Evolutionary conservation across 2,329 filamentous ascomycete genomes (phyloP).

Genomic region (Colletotrichum sp.): DNA sequence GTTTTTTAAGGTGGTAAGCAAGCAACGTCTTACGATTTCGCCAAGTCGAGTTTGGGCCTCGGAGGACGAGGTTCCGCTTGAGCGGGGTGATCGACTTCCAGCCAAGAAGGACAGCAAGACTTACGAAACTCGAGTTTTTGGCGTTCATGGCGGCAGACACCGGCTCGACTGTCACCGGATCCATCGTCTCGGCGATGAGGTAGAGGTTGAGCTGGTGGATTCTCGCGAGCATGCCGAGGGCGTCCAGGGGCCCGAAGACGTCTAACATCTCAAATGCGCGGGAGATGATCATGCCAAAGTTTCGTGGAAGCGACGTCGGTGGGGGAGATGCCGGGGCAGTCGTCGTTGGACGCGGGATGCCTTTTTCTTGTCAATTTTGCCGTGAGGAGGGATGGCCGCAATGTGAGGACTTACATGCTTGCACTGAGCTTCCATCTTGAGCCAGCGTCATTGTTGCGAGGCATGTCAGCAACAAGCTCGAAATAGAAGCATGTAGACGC

Average conservation of each 20-base stretch:
- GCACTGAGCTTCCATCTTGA: background rate
- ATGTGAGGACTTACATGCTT: background rate
- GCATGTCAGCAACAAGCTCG: background rate
- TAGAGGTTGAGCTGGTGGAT: conserved; percentile 9
- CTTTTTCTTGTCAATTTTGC: background rate
- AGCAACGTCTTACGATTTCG: background rate
- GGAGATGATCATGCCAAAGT: conserved; percentile 49
- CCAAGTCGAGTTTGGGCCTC: background rate
- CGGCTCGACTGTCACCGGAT: conserved; percentile 4
- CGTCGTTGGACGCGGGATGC: background rate
- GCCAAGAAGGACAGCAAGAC: background rate
- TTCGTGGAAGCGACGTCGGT: conserved; percentile 8
- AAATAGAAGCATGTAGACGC: background rate
- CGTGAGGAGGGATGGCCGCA: background rate
- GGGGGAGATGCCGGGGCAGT: background rate
- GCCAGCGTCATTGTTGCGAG: background rate
- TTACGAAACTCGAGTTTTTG: conserved; percentile 19
- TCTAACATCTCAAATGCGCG: conserved; percentile 50
- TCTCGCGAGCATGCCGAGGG: conserved; percentile 29
- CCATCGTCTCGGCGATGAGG: conserved; percentile 15
- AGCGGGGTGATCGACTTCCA: background rate
- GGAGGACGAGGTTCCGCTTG: background rate
- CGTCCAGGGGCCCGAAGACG: conserved; percentile 51
- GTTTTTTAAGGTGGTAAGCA: background rate
- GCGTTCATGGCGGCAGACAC: background rate